These are phyloP conservation scores for Blastosporella zonata DNA, from an alignment of 1,284 basidiomycete species.

Conservation along the genomic window DNA sequence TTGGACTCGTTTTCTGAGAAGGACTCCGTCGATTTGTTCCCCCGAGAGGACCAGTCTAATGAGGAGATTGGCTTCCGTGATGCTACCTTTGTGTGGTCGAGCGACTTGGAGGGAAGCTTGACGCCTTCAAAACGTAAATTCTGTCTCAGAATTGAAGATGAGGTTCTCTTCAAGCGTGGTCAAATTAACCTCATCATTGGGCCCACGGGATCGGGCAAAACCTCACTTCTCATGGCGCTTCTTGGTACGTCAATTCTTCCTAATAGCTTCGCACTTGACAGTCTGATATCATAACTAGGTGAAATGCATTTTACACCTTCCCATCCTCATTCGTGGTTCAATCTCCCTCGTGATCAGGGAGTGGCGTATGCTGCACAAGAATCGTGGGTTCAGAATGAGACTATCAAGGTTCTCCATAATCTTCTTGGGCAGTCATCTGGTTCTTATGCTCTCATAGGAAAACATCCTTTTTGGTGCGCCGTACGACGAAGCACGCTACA, in stretches of 20 bases:
- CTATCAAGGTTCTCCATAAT: constrained; percentile 28
- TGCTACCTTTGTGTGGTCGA: constrained; percentile 44
- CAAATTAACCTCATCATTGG: constrained; percentile 66
- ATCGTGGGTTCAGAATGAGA: constrained; percentile 69
- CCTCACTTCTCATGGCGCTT: constrained; percentile 53
- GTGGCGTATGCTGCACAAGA: constrained; percentile 79
- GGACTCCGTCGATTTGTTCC: constrained; percentile 21
- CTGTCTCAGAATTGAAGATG: constrained; percentile 45
- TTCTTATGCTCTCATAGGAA: constrained; percentile 33
- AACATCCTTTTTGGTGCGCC: constrained; percentile 86
- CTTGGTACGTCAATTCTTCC: constrained; percentile 31
- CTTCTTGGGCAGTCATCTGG: constrained; percentile 20
- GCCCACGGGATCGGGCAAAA: constrained; percentile 52
- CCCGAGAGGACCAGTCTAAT: constrained; percentile 1
- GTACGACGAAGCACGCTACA: constrained; percentile 71
- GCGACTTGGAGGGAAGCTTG: constrained; percentile 27
- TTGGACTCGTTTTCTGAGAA: constrained; percentile 43
- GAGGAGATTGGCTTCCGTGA: constrained; percentile 39
- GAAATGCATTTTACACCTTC: constrained; percentile 66
- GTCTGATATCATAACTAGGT: constrained; percentile 22
- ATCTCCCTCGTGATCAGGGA: constrained; percentile 61
- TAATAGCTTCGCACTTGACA: neutral
- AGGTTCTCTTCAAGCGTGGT: constrained; percentile 55
- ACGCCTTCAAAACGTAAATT: constrained; percentile 40
- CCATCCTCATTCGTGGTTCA: constrained; percentile 59